phyloP scores from a whole-genome alignment of 176 grass and related monocot genomes.

The Hsuehochloa calcarea region DNA sequence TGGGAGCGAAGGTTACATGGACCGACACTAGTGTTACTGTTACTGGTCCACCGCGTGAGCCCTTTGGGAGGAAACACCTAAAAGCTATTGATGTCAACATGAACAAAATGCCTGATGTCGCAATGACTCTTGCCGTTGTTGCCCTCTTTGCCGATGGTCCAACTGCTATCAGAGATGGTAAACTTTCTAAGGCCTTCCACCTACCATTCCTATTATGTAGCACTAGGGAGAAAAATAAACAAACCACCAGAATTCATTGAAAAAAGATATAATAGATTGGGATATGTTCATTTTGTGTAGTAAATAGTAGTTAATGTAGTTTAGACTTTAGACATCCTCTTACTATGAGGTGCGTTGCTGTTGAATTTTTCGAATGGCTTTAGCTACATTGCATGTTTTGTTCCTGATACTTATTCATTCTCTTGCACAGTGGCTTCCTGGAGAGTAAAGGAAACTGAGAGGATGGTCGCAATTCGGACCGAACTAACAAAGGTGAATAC shows the following conservation, averaged over 20 bases:
- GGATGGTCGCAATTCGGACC: slow-evolving; percentile 84
- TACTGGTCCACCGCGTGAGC: slow-evolving; percentile 71
- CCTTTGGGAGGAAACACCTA: slow-evolving; percentile 72
- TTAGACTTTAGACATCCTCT: not conserved
- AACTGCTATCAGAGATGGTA: slow-evolving; percentile 98
- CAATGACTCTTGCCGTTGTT: slow-evolving; percentile 96
- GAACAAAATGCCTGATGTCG: slow-evolving; percentile 99
- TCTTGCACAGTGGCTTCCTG: slow-evolving; percentile 82
- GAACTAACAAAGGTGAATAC: slow-evolving; percentile 81
- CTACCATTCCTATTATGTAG: not conserved
- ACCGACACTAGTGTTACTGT: slow-evolving; percentile 88
- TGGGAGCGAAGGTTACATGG: slow-evolving; percentile 97
- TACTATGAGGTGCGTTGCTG: not conserved
- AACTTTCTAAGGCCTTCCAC: not conserved
- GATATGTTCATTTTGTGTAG: not conserved
- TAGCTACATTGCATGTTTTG: not conserved
- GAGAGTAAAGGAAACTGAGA: slow-evolving; percentile 99
- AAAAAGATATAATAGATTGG: not conserved
- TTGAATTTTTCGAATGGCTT: not conserved
- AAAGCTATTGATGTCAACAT: slow-evolving; percentile 95
- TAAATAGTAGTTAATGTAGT: not conserved
- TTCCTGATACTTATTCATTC: slow-evolving; percentile 10
- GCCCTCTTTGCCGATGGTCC: slow-evolving; percentile 94
- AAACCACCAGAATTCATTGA: not conserved
- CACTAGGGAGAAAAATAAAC: not conserved